Base-by-base conservation (phyloP, 176 grass and related monocot species). In the Oryza meyeriana region DNA sequence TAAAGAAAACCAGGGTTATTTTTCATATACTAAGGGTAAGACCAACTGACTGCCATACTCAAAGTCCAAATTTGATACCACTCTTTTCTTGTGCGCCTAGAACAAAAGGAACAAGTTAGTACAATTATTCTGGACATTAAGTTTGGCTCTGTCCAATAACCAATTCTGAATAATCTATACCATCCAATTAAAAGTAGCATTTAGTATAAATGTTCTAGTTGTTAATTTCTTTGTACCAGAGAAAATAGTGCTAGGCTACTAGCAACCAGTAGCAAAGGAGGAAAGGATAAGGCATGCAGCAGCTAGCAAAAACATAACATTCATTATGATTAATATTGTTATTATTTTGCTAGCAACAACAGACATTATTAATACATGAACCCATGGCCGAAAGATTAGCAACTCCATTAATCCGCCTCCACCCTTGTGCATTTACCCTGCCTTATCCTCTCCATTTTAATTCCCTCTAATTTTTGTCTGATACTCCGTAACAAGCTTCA, bases 371-470 rank as follows among this genome's bases (percentile, higher is more conserved):
- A 52, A 75, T 13, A 24, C 61, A 78, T 18, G 38, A 26, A 20
- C 22, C 31, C 4, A 65, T 24, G 57, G 5, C 69, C 77, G 32
- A 80, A 86, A 80, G 38, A 11, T 41, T 81, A 74, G 77, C 77
- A 74, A 6, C 33, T 74, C 52, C 71, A 81, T 86, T 26, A 86
- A 74, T 73, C 69, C 33, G 17, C 61, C 33, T 24, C 61, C 33
- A 40, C 68, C 50, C 18, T 17, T 31, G 44, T 68, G 10, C 35
- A 47, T 47, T 72, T 9, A 35, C 39, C 16, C 39, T 16, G 26
- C 2, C 68, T 42, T 28, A 17, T 29, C 39, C 2, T 67, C 32
- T 14, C 12, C 40, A 67, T 67, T 34, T 22, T 8, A 55, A 55
- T 55, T 12, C 38, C 2, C 6, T 65, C 28, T 55, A 55, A 22